These are phyloP conservation scores for Canavalia ensiformis DNA, from an alignment of 306 rosid genomes.

Conservation along the genomic window DNA sequence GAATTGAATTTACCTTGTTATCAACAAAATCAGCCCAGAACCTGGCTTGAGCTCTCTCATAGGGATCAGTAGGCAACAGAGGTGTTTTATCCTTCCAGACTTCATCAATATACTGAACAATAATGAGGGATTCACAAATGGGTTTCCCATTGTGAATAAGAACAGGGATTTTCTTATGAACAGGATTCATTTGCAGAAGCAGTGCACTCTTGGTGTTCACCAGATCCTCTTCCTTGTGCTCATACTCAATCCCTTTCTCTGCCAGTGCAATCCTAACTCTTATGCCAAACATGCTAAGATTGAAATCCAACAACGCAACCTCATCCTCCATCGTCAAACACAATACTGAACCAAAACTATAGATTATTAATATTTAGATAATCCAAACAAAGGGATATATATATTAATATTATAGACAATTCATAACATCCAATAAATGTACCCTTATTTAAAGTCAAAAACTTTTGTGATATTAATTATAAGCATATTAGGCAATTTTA, in stretches of 20 bases:
- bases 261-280: conserved; percentile 46
- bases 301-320: conserved; percentile 39
- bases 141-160: conserved; percentile 48
- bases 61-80: conserved; percentile 50
- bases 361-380: too few species aligned
- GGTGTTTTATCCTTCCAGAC: conserved; percentile 50
- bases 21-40: conserved; percentile 63
- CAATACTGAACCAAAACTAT: not conserved
- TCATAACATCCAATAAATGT: too few species aligned
- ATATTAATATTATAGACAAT: not conserved
- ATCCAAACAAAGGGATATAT: not conserved
- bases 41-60: conserved; percentile 46
- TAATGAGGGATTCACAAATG: conserved; percentile 42
- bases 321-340: conserved; percentile 38
- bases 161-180: conserved; percentile 57
- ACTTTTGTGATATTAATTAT: too few species aligned
- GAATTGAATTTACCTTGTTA: conserved; percentile 38
- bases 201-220: conserved; percentile 38
- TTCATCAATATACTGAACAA: conserved; percentile 55
- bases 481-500: too few species aligned
- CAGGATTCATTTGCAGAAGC: conserved; percentile 31
- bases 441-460: too few species aligned
- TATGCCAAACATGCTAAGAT: conserved; percentile 37
- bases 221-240: conserved; percentile 42
- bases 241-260: conserved; percentile 44